These are phyloP conservation scores for Hymenotorrendiella dingleyae DNA, from an alignment of 2,329 filamentous ascomycete genomes.

Conservation along the genomic window DNA sequence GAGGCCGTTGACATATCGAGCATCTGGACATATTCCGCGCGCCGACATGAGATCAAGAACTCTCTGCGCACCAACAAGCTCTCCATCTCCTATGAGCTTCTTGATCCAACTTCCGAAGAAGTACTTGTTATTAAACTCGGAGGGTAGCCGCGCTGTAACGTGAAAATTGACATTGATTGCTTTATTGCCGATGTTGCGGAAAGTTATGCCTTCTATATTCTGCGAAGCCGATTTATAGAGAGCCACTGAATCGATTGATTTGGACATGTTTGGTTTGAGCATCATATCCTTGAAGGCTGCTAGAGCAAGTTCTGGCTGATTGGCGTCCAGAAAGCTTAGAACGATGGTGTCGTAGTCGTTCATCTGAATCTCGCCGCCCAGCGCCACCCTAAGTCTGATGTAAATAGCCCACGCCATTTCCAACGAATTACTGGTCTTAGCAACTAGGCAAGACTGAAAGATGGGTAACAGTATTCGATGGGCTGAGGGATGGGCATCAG, in stretches of 20 bases:
- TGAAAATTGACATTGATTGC: slow-evolving; percentile 27
- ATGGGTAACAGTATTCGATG: slow-evolving; percentile 58
- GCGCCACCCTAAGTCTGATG: slow-evolving; percentile 52
- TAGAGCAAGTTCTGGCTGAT: slow-evolving; percentile 61
- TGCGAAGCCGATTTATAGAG: no score
- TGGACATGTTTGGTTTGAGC: slow-evolving; percentile 27
- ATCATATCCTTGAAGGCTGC: slow-evolving; percentile 88
- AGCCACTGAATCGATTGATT: slow-evolving; percentile 20
- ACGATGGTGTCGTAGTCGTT: slow-evolving; percentile 72
- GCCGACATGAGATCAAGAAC: slow-evolving; percentile 72
- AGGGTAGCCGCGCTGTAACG: slow-evolving; percentile 44
- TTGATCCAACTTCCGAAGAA: slow-evolving; percentile 89
- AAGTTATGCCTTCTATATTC: no score
- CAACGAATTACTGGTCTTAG: slow-evolving; percentile 42
- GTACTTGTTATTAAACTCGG: slow-evolving; percentile 61
- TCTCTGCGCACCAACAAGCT: slow-evolving; percentile 63
- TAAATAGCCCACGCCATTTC: slow-evolving; percentile 64
- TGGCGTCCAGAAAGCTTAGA: slow-evolving; percentile 61
- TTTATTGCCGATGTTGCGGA: slow-evolving; percentile 14
- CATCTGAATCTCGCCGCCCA: slow-evolving; percentile 58
- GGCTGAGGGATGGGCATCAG: slow-evolving; percentile 38
- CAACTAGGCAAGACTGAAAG: slow-evolving; percentile 55
- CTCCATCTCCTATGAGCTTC: slow-evolving; percentile 66
- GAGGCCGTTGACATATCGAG: slow-evolving; percentile 76
- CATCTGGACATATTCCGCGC: slow-evolving; percentile 59